Percentiles rank a stretch among this genome's conserved stretches.
These are phyloP conservation scores for Penicillium egyptiacum DNA, from an alignment of 495 filamentous ascomycete genomes.

Conservation along the genomic window DNA sequence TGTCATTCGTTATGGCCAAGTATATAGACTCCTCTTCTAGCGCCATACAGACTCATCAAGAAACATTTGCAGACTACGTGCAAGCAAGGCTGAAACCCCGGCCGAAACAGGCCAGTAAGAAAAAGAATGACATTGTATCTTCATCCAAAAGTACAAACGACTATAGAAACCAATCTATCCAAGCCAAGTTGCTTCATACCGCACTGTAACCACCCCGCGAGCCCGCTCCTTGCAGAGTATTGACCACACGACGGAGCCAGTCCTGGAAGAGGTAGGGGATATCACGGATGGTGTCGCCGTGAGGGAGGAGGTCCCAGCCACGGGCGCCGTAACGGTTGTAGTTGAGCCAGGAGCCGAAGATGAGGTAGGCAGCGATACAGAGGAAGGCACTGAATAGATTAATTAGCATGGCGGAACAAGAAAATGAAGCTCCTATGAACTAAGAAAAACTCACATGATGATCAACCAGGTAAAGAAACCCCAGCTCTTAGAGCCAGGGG, in stretches of 20 bases:
- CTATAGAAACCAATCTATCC: constrained; percentile 3
- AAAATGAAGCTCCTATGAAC: not conserved
- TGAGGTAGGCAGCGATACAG: constrained; percentile 82
- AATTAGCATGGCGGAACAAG: not conserved
- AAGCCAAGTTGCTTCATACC: constrained; percentile 52
- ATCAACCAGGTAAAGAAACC: constrained; percentile 98
- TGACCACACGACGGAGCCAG: constrained; percentile 74
- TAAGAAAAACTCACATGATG: constrained; percentile 71
- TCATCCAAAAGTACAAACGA: constrained; percentile 8
- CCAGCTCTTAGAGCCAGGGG: constrained; percentile 54
- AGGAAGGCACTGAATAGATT: constrained; percentile 65
- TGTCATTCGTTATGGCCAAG: constrained; percentile 10
- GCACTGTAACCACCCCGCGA: constrained; percentile 92
- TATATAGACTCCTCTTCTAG: constrained; percentile 10
- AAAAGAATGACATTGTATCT: constrained; percentile 1
- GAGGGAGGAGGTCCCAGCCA: constrained; percentile 93
- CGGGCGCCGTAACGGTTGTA: constrained; percentile 95
- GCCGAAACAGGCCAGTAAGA: not conserved
- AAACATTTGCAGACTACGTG: not conserved
- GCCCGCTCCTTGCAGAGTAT: constrained; percentile 75
- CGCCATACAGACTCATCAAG: constrained; percentile 1
- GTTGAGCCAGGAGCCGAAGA: constrained; percentile 98
- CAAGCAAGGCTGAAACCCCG: not conserved
- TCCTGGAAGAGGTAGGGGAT: constrained; percentile 90
- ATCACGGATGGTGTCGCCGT: constrained; percentile 88